A percentile compares a stretch with the other conserved stretches of the same genome.
Conservation (phyloP, 345 rosid genomes). For the Hibiscus tridactylites region DNA sequence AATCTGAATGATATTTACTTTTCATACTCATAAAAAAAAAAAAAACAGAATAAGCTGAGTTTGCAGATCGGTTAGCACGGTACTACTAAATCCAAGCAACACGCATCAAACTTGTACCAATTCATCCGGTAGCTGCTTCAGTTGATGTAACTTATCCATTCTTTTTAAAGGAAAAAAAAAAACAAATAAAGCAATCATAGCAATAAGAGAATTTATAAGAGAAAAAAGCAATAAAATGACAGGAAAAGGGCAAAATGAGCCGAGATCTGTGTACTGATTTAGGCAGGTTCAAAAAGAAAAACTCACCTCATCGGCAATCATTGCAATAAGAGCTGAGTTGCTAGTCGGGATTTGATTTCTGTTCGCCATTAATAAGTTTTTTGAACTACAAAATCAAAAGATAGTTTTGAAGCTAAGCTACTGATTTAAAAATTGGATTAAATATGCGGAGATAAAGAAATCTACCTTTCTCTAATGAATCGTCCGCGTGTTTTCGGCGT, state of each 20-base stretch:
- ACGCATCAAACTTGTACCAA: not conserved
- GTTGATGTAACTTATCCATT: not conserved
- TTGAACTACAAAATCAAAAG: slow-evolving; percentile 1
- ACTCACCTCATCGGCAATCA: slow-evolving; percentile 75
- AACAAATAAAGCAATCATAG: not conserved
- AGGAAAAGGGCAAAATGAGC: not conserved
- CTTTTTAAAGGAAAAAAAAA: not conserved
- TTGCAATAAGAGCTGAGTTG: slow-evolving; percentile 66
- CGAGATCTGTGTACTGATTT: not conserved
- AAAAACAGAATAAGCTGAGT: not conserved
- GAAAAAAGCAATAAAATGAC: not conserved
- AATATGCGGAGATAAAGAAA: not conserved
- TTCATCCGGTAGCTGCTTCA: not conserved
- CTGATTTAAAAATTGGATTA: not conserved
- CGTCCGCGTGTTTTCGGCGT: not conserved
- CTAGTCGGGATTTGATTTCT: slow-evolving; percentile 46
- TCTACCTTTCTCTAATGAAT: not conserved
- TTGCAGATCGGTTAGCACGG: not conserved
- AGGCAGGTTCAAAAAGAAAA: not conserved
- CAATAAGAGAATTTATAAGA: not conserved
- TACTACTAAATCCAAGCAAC: not conserved
- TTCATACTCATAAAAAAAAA: not conserved
- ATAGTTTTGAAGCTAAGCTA: not conserved
- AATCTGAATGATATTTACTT: not conserved
- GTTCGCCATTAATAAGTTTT: slow-evolving; percentile 37